A percentile compares a stretch with the other conserved stretches of the same genome.
phyloP scores from a whole-genome alignment of 805 yeast species.

The Starmerella vaccinii region DNA sequence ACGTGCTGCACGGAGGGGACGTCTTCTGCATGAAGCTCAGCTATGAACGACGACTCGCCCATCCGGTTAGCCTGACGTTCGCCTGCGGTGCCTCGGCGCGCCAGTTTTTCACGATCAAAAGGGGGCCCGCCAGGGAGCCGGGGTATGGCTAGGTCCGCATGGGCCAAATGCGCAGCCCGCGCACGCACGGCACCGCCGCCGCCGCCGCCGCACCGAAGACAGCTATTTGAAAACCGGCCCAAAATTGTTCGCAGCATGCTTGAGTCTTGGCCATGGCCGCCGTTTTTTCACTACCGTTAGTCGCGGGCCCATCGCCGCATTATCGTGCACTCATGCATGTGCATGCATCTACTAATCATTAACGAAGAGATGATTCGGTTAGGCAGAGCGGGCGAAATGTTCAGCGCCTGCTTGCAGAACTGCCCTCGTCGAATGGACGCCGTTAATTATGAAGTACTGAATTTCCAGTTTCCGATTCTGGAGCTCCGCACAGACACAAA shows the following conservation, averaged over 20 bases:
- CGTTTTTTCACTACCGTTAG: too few species aligned
- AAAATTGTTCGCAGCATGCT: too few species aligned
- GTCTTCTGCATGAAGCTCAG: constrained; percentile 11
- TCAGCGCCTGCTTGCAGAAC: too few species aligned
- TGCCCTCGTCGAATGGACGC: too few species aligned
- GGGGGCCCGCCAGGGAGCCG: constrained; percentile 5
- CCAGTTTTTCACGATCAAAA: constrained; percentile 6
- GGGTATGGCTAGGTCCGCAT: constrained; percentile 6
- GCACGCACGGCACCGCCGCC: not conserved
- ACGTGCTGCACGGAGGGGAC: constrained; percentile 27
- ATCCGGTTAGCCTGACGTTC: constrained; percentile 3
- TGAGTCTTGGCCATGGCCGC: too few species aligned
- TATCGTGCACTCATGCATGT: not conserved
- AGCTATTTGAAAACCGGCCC: too few species aligned
- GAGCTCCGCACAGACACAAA: too few species aligned
- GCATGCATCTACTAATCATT: not conserved
- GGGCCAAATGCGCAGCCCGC: not conserved
- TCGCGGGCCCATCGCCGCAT: too few species aligned
- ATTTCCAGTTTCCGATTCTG: too few species aligned
- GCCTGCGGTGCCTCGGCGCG: constrained; percentile 6
- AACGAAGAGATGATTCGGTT: not conserved
- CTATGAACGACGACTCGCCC: constrained; percentile 19
- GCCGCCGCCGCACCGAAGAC: too few species aligned
- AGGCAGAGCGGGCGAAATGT: not conserved
- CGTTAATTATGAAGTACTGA: too few species aligned